Evolutionary conservation across 371 early-diverging fungal genomes (phyloP), one percentile per base, ranked within the genome.

Genomic region (Mucor piriformis): DNA sequence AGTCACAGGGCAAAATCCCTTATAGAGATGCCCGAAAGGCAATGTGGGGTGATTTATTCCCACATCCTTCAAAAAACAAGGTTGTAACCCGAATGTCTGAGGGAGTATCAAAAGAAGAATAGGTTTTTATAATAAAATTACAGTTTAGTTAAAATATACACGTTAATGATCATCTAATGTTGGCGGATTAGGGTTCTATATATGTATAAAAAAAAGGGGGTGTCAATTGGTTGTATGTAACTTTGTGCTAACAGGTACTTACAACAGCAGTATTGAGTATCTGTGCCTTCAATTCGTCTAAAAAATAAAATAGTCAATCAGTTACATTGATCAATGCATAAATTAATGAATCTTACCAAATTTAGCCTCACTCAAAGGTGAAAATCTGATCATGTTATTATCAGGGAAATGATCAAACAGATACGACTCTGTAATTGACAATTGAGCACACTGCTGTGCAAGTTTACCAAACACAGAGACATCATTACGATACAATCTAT

Each of bases 1-100:
- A 87, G 59, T 86, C 89, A 3, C 88, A 89, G 62, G 86, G 89
- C 53, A 92, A 90, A 67, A 68, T 87, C 34, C 79, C 81, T 3
- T 93, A 88, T 66, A 65, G 89, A 18, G 93, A 91, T 71, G 91
- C 91, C 2, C 77, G 91, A 38, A 92, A 93, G 71, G 76, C 84
- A 0, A 79, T 69, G 64, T 93, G 94, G 93, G 93, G 92, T 43
- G 94, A 93, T 59, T 58, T 90, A 27, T 90, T 91, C 62, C 93
- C 94, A 49, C 90, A 92, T 63, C 54, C 54, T n/a, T 79, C 88
- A 23, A 89, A 89, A 54, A 87, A 86, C 48, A 74, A 74, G 50
- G 51, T 68, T 2, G 67, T 76, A 0, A 73, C 75, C 12, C 70
- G 78, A 20, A 20, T 65, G 2, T 54, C 64, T 18, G 12, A 58